phyloP scores from a whole-genome alignment of 768 basidiomycete genomes.

The Phanerodontia chrysosporium region DNA sequence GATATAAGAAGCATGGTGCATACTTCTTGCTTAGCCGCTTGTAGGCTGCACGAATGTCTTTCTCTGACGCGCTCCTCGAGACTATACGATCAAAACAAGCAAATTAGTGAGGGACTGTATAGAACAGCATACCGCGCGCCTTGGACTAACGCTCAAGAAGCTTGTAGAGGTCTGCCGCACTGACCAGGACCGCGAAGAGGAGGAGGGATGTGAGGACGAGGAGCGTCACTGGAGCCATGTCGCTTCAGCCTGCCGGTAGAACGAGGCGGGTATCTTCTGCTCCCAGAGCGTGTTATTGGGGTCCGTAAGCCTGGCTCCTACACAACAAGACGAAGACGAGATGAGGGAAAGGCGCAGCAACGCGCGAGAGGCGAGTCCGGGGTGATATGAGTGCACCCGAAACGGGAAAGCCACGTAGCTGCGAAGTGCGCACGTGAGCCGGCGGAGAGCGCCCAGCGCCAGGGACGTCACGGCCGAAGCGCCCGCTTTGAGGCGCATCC shows the following conservation, averaged over 20 bases:
- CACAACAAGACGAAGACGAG: background rate
- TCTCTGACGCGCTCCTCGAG: slow-evolving; percentile 74
- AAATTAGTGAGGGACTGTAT: slow-evolving; percentile 18
- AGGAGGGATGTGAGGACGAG: slow-evolving; percentile 28
- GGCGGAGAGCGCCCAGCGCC: background rate
- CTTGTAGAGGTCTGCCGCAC: slow-evolving; percentile 78
- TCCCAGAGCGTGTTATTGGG: background rate
- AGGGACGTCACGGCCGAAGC: background rate
- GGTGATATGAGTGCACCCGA: background rate
- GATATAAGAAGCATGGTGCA: background rate
- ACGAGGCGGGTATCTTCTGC: background rate
- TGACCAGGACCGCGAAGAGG: slow-evolving; percentile 29
- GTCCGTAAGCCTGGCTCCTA: background rate
- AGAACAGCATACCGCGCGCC: slow-evolving; percentile 24
- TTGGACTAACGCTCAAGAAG: slow-evolving; percentile 68
- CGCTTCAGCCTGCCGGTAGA: background rate
- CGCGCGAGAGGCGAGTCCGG: background rate
- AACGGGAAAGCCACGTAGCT: slow-evolving; percentile 9
- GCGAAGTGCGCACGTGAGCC: background rate
- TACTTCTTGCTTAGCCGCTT: slow-evolving; percentile 81
- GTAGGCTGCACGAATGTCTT: slow-evolving; percentile 89
- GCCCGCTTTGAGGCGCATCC: background rate
- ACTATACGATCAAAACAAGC: slow-evolving; percentile 36
- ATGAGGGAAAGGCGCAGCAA: background rate
- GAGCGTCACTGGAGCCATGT: slow-evolving; percentile 24